Base-by-base conservation (phyloP, 2,329 filamentous ascomycete species). In the Penicillium sp. region DNA sequence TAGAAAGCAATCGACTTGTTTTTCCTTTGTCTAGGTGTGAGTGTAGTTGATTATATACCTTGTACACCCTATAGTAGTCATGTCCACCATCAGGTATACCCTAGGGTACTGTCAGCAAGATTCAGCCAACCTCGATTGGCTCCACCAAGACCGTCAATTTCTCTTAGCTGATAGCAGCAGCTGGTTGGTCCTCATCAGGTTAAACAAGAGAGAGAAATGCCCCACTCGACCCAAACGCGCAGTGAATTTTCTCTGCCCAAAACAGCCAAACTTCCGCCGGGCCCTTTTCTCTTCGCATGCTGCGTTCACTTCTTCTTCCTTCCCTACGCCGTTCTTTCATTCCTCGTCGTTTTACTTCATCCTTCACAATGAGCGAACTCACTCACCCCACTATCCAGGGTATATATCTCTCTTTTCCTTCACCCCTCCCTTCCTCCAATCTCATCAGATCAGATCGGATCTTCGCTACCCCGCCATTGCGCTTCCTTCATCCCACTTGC, bases 361-460 rank as follows among this genome's bases (percentile, higher is more conserved):
- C 59, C 47, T 52, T 61, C 75, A 85, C 70, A 69, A 90, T 90
- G 87, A 78, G 80, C 76, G 83, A 90, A 71, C 84, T 90, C 76
- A 83, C 82, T 65, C 88, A 91, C 82, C 85, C 86, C 74, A 90
- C 88, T 72, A 91, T 91, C 81, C 84, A 90, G 79, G 86, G 87
- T 88, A 80, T 64, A 75, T 72, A 23, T 13, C 14, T 13, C 19
- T 42, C 18, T 14, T 8, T 21, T 11, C 23, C 36, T 18, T 21
- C 9, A 19, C 24, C 19, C 19, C 3, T 39, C 42, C 29, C 39
- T n/a, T n/a, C n/a, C 21, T 24, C n/a, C 28, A 43, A 29, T 39
- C 36, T 45, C 39, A 13, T 36, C 33, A 13, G 10, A 5, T 16
- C 33, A 5, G n/a, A 14, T 11, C 18, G 13, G 36, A 39, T 42